phyloP scores from a whole-genome alignment of 345 rosid species.

The Camelina sativa region DNA sequence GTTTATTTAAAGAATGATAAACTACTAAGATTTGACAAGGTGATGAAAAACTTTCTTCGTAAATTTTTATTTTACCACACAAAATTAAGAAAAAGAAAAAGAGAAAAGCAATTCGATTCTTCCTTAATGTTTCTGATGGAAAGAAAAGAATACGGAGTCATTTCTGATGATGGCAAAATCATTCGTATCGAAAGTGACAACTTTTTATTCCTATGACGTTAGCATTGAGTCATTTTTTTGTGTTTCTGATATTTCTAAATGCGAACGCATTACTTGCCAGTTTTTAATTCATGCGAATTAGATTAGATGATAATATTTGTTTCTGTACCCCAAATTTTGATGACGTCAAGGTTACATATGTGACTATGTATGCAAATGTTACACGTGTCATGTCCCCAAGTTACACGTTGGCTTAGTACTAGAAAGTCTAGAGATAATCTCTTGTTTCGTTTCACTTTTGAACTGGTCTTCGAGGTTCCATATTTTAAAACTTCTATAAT shows the following conservation, averaged over 20 bases:
- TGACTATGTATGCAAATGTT: slow-evolving; percentile 40
- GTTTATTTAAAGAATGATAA: too few relatives aligned
- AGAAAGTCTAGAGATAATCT: slow-evolving; percentile 20
- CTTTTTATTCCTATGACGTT: slow-evolving; percentile 6
- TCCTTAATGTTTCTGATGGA: slow-evolving; percentile 17
- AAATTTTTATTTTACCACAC: not conserved
- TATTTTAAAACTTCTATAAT: not conserved
- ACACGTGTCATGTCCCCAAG: slow-evolving; percentile 34
- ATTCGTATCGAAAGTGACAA: slow-evolving; percentile 33
- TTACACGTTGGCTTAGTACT: slow-evolving; percentile 15
- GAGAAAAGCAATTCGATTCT: not conserved
- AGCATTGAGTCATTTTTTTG: slow-evolving; percentile 33
- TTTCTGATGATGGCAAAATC: slow-evolving; percentile 40
- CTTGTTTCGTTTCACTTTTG: slow-evolving; percentile 26
- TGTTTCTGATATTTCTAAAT: slow-evolving; percentile 2
- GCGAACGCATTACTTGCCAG: slow-evolving; percentile 5
- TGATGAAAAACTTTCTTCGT: not conserved
- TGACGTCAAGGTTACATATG: slow-evolving; percentile 43
- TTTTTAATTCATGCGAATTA: not conserved
- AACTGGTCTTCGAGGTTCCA: slow-evolving; percentile 33
- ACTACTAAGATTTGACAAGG: not conserved
- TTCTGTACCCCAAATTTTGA: not conserved
- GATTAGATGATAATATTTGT: not conserved
- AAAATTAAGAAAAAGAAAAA: not conserved
- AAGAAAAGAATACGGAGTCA: not conserved